Evolutionary conservation across 805 yeast species (phyloP), one percentile per base, ranked within the genome.

Genomic region (Priceomyces fermenticarens): DNA sequence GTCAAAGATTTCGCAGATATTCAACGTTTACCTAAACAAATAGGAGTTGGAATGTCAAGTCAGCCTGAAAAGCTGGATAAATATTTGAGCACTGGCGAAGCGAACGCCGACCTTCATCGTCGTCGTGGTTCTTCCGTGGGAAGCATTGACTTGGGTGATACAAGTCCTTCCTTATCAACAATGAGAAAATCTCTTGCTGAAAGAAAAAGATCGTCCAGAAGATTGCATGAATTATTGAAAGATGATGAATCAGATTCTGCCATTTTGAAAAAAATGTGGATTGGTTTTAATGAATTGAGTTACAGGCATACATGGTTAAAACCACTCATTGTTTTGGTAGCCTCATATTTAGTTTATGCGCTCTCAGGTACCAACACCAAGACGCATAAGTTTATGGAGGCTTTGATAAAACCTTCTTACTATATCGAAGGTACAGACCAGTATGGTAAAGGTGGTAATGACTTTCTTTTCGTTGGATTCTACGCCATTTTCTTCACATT

Each of bases 401-500:
- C 70, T 60, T 81, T 86, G 62, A 72, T 88, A 30, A 61, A 77
- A 4, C 71, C 85, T 10, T 81, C 93, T 0, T 85, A 88, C 57
- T 70, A 71, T 36, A 72, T 81, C 32, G 78, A 71, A 15, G 81
- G 77, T 20, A 73, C 86, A 1, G 77, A 80, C 39, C 79, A 77
- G 40, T 93, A 90, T 60, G 97, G 87, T 20, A 93, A 93, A 64
- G 99, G 99, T 42, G 68, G 58, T 35, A 80, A 81, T 54, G 99
- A 93, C 65, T 76, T 89, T 49, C 73, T 73, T 15, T 93, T 89
- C 67, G 87, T 91, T 11, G 72, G 73, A 13, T 88, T 79, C 60
- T 82, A 87, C 66, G 85, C 91, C 75, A 63, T 93, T 30, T 82
- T 89, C 53, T 90, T 93, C 76, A 85, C 97, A 0, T 93, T 91